Conservation (phyloP, 176 grass and related monocot species). For the Musa itinerans region DNA sequence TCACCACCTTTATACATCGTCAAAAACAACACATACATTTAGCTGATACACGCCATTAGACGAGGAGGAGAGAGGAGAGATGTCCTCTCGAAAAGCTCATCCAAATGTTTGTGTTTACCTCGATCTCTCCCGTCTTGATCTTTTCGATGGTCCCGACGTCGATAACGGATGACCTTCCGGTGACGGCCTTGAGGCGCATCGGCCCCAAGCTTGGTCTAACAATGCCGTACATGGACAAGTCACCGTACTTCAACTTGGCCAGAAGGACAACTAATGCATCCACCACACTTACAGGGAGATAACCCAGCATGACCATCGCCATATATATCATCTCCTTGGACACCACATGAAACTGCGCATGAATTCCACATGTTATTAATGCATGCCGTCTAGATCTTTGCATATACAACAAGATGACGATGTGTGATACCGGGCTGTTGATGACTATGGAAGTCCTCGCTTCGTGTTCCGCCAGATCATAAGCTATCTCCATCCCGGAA, state of each 20-base stretch:
- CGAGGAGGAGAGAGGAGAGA: no score
- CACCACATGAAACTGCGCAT: conserved; percentile 32
- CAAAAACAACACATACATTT: not conserved
- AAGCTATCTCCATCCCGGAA: conserved; percentile 49
- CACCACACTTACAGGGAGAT: conserved; percentile 17
- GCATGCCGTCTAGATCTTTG: not conserved
- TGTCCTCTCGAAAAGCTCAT: no score
- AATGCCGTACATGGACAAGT: conserved; percentile 39
- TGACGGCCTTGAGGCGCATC: conserved; percentile 21
- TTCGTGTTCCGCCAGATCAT: conserved; percentile 31
- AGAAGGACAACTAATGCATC: conserved; percentile 18
- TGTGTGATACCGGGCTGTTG: conserved; percentile 18
- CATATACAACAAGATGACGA: not conserved
- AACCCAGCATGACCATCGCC: conserved; percentile 27
- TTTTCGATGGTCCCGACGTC: conserved; percentile 30
- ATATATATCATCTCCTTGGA: conserved; percentile 35
- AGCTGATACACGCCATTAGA: no score
- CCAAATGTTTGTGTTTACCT: conserved; percentile 2
- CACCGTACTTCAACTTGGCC: conserved; percentile 27
- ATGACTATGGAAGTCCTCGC: conserved; percentile 25
- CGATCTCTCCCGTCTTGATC: conserved; percentile 31
- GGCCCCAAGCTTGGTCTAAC: conserved; percentile 29
- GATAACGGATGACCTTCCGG: conserved; percentile 19
- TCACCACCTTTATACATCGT: not conserved
- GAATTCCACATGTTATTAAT: not conserved